Evolutionary conservation across 1,284 basidiomycete species (phyloP).

Genomic region (Porogramme epimiltina): DNA sequence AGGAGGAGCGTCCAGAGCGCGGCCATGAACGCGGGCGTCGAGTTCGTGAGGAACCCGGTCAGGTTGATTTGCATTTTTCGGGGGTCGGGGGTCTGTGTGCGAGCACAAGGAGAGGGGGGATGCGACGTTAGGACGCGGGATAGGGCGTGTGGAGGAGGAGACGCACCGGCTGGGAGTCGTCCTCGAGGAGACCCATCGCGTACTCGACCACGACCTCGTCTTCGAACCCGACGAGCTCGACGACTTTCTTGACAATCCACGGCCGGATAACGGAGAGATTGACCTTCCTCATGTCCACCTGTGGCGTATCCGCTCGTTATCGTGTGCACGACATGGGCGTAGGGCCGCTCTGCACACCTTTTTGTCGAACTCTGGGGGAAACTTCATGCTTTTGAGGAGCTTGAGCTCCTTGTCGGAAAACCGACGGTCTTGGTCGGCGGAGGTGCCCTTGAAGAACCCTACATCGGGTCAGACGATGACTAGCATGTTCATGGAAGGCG

Average conservation of each 20-base stretch:
- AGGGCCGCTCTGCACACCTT: conserved; percentile 54
- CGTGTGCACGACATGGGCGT: neutral
- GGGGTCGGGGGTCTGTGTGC: conserved; percentile 79
- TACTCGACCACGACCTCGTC: conserved; percentile 98
- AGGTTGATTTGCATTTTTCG: conserved; percentile 95
- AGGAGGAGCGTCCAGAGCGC: conserved; percentile 89
- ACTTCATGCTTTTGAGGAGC: conserved; percentile 87
- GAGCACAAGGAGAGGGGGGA: neutral
- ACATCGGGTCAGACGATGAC: neutral
- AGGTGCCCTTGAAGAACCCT: conserved; percentile 89
- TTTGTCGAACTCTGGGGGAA: conserved; percentile 86
- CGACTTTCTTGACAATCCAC: conserved; percentile 92
- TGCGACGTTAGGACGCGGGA: neutral
- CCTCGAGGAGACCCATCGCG: conserved; percentile 90
- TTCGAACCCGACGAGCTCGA: conserved; percentile 90
- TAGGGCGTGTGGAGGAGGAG: too few relatives aligned
- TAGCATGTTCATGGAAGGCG: neutral
- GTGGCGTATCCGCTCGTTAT: neutral
- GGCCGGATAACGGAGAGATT: conserved; percentile 87
- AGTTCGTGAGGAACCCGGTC: conserved; percentile 85
- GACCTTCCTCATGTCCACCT: conserved; percentile 96
- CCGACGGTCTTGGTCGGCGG: conserved; percentile 82
- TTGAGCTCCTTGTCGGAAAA: conserved; percentile 96
- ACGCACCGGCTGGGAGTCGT: conserved; percentile 78
- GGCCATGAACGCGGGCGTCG: conserved; percentile 85